Conservation (phyloP, 352 stramenopile genomes). For the Pythium insidiosum region DNA sequence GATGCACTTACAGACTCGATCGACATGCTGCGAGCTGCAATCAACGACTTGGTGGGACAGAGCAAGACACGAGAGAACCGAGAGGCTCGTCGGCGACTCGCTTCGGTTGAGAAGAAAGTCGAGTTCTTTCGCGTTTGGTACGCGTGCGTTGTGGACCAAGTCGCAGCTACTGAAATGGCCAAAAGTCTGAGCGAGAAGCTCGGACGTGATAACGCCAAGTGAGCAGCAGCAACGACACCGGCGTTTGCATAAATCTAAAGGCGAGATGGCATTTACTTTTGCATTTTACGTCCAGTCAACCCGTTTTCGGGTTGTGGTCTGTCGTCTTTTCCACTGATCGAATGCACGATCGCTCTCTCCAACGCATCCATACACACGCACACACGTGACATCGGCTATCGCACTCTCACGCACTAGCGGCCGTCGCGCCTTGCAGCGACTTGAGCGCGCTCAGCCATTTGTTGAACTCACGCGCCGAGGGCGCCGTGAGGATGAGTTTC, state of each 20-base stretch:
- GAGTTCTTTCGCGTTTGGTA: slow-evolving; percentile 52
- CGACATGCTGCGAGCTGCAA: slow-evolving; percentile 24
- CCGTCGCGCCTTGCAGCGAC: slow-evolving; percentile 24
- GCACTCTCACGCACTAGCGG: slow-evolving; percentile 9
- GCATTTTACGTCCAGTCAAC: too few relatives aligned
- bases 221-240: too few relatives aligned
- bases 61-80: slow-evolving; percentile 8
- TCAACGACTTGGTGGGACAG: slow-evolving; percentile 7
- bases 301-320: too few relatives aligned
- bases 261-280: too few relatives aligned
- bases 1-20: slow-evolving; percentile 53
- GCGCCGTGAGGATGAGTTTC: slow-evolving; percentile 72
- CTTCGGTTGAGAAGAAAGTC: slow-evolving; percentile 37
- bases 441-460: slow-evolving; percentile 75
- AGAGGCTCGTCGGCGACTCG: slow-evolving; percentile 18
- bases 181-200: background rate
- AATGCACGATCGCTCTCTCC: too few relatives aligned
- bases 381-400: too few relatives aligned
- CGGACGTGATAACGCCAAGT: too few relatives aligned
- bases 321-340: too few relatives aligned
- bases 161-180: background rate
- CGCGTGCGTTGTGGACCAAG: slow-evolving; percentile 13
- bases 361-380: too few relatives aligned
- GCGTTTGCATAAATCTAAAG: too few relatives aligned
- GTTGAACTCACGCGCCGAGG: slow-evolving; percentile 74